These are phyloP conservation scores for Spathaspora girioi DNA, from an alignment of 805 yeast species.

Conservation along the genomic window DNA sequence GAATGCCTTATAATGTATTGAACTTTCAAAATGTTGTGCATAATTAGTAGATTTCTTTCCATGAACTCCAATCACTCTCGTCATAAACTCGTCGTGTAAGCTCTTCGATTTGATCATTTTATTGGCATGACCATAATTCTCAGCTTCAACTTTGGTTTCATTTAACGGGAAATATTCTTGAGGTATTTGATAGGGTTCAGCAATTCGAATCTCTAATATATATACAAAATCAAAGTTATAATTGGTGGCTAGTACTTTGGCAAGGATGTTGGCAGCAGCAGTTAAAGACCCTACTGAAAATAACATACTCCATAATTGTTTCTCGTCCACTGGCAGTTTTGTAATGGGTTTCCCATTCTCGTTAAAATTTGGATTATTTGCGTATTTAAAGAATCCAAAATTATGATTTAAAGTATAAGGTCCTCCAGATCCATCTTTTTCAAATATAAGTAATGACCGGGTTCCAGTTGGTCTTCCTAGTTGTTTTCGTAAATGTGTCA, in stretches of 20 bases:
- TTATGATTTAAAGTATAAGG: constrained; percentile 51
- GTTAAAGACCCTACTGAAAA: constrained; percentile 37
- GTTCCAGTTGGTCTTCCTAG: constrained; percentile 55
- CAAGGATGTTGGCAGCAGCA: constrained; percentile 39
- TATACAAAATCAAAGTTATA: constrained; percentile 43
- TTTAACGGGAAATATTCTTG: constrained; percentile 41
- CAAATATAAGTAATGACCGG: constrained; percentile 37
- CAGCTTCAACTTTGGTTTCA: constrained; percentile 42
- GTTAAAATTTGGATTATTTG: constrained; percentile 1
- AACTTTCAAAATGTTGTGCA: constrained; percentile 25
- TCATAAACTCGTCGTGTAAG: constrained; percentile 36
- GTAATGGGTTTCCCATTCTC: neutral
- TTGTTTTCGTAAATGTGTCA: constrained; percentile 10
- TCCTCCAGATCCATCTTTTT: constrained; percentile 62
- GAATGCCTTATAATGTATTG: constrained; percentile 43
- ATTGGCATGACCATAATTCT: constrained; percentile 36
- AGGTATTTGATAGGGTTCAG: constrained; percentile 42
- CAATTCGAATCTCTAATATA: constrained; percentile 48
- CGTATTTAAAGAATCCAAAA: constrained; percentile 36
- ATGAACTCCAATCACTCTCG: constrained; percentile 44
- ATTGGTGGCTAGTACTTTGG: constrained; percentile 31
- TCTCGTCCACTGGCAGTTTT: constrained; percentile 7
- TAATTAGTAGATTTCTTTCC: constrained; percentile 11
- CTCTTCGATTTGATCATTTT: constrained; percentile 24
- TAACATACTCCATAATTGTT: constrained; percentile 33